Evolutionary conservation across 768 basidiomycete species (phyloP).

Genomic region (Psilocybe subaeruginosa): DNA sequence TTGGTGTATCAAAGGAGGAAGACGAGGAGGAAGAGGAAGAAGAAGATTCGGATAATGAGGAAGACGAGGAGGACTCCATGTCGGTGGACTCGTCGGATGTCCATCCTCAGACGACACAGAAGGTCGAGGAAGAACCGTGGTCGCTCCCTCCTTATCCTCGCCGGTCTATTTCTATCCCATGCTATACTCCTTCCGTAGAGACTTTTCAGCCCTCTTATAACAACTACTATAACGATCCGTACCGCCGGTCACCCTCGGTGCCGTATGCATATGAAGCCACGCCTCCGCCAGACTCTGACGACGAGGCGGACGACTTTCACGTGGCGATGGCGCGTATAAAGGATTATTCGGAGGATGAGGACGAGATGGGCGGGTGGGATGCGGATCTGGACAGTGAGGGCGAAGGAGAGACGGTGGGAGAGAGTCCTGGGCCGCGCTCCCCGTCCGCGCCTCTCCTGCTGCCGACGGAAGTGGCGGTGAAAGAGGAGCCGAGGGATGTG

Average conservation of each 20-base stretch:
- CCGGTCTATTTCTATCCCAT: constrained; percentile 58
- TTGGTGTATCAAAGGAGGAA: constrained; percentile 45
- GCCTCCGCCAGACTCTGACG: constrained; percentile 74
- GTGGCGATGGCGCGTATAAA: constrained; percentile 45
- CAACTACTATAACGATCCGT: constrained; percentile 29
- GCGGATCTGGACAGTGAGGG: constrained; percentile 55
- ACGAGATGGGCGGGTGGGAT: constrained; percentile 40
- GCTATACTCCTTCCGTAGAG: constrained; percentile 52
- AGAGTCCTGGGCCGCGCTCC: constrained; percentile 65
- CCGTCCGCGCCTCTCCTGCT: constrained; percentile 54
- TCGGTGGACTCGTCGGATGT: constrained; percentile 48
- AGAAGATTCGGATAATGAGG: constrained; percentile 35
- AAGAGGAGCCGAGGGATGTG: constrained; percentile 65
- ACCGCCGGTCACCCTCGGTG: constrained; percentile 62
- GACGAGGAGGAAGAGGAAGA: constrained; percentile 33
- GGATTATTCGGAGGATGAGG: constrained; percentile 32
- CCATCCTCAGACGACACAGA: constrained; percentile 20
- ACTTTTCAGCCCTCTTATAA: constrained; percentile 29
- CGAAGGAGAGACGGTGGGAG: constrained; percentile 63
- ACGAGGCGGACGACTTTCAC: constrained; percentile 56
- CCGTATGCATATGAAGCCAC: constrained; percentile 56
- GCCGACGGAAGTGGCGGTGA: constrained; percentile 39
- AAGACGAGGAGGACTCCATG: constrained; percentile 38
- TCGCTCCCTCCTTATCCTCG: constrained; percentile 60
- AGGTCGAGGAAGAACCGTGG: constrained; percentile 45